phyloP scores from a whole-genome alignment of 768 basidiomycete species.

The Agrocybe pediades region DNA sequence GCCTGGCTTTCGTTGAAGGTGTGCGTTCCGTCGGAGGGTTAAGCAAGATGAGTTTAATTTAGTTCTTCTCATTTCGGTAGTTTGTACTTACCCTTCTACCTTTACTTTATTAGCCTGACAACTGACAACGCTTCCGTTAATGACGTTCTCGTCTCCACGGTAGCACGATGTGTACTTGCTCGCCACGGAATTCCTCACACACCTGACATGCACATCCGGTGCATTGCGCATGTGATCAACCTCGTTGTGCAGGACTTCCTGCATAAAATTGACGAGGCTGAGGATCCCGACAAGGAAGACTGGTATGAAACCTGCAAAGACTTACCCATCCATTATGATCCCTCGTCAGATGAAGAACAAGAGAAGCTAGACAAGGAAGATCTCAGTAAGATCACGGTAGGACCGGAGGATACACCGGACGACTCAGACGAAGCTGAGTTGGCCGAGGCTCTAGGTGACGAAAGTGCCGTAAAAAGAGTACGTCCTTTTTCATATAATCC shows the following conservation, averaged over 20 bases:
- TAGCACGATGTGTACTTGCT: constrained; percentile 17
- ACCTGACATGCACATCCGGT: constrained; percentile 33
- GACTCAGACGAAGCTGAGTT: neutral
- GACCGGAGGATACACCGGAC: neutral
- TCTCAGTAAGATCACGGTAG: neutral
- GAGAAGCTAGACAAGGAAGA: constrained; percentile 15
- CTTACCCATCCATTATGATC: constrained; percentile 30
- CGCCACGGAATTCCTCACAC: constrained; percentile 25
- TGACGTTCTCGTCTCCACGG: constrained; percentile 27
- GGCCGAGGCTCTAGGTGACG: neutral
- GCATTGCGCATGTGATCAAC: constrained; percentile 36
- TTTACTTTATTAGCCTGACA: constrained; percentile 22
- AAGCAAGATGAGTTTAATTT: constrained; percentile 33
- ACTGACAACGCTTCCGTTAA: constrained; percentile 35
- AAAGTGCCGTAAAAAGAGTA: neutral
- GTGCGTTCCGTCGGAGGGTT: constrained; percentile 22
- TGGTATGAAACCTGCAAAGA: constrained; percentile 27
- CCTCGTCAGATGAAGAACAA: constrained; percentile 20
- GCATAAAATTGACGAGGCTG: constrained; percentile 19
- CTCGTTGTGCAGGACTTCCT: constrained; percentile 36
- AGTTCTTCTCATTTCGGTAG: neutral
- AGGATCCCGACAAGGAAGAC: constrained; percentile 25
- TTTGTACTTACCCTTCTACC: neutral
- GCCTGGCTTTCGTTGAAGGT: constrained; percentile 29
- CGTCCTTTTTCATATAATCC: neutral